phyloP scores from a whole-genome alignment of 805 yeast genomes.

The Myxozyma nipponensis region DNA sequence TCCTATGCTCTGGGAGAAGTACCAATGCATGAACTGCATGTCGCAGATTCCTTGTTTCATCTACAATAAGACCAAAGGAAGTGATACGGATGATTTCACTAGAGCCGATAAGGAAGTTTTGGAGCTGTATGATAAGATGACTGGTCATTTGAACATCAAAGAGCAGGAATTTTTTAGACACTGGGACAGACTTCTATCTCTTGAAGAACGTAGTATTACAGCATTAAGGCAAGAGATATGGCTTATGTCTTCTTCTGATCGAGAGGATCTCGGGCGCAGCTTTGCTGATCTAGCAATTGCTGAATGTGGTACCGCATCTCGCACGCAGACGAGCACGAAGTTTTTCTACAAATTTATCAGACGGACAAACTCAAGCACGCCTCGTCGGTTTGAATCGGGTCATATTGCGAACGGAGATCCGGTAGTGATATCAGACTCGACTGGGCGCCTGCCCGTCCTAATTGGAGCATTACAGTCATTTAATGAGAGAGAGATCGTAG shows the following conservation, averaged over 20 bases:
- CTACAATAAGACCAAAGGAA: conserved; percentile 52
- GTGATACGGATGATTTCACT: conserved; percentile 52
- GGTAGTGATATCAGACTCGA: conserved; percentile 72
- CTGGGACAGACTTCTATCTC: conserved; percentile 70
- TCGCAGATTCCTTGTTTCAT: conserved; percentile 31
- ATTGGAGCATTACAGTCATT: conserved; percentile 54
- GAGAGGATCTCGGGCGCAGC: conserved; percentile 60
- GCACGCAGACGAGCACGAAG: neutral
- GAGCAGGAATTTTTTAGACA: conserved; percentile 58
- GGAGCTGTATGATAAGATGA: conserved; percentile 47
- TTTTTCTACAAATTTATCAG: neutral
- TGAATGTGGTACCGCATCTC: neutral
- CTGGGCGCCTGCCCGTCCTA: conserved; percentile 71
- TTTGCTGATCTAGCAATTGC: conserved; percentile 51
- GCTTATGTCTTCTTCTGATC: conserved; percentile 53
- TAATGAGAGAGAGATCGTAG: conserved; percentile 42
- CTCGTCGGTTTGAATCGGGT: conserved; percentile 36
- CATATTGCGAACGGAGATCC: conserved; percentile 59
- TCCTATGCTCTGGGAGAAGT: conserved; percentile 7
- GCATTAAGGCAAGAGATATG: conserved; percentile 61
- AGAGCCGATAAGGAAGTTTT: too few species aligned
- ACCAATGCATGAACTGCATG: conserved; percentile 32
- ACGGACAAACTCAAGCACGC: neutral
- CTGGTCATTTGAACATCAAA: conserved; percentile 47
- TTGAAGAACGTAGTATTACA: conserved; percentile 62